Evolutionary conservation across 495 filamentous ascomycete genomes (phyloP), one percentile per base, ranked within the genome.

Genomic region (Aspergillus bertholletiae): DNA sequence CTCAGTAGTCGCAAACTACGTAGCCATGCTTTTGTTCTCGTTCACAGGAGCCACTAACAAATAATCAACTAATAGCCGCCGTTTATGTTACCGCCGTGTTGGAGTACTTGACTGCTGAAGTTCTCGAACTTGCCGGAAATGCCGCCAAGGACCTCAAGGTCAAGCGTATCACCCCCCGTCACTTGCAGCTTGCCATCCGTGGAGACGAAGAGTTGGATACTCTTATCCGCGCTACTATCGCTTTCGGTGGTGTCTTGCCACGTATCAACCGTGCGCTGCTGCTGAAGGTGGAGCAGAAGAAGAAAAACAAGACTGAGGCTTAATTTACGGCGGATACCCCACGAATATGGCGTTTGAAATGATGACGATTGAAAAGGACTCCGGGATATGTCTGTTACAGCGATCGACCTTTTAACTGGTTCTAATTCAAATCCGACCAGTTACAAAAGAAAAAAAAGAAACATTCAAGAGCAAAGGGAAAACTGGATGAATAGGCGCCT

Each of bases 271-370:
- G 94, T 59, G 94, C 94, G 21, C 80, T 98, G 56, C 80, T 98
- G 58, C 82, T 97, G 66, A 98, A 98, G 87, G 95, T 97, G 49
- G 95, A 97, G 76, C 91, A 97, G 76, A 97, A 97, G 89, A 98
- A 98, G 90, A 95, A 93, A 80, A 83, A 74, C 71, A 90, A 89
- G 83, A 77, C 79, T 24, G 76, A 76, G 41, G 61, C 70, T 58
- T 77, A 73, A 46, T 27, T 48, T 50, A 57, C 49, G 45, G 58
- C 49, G 56, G 51, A 64, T 62, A 64, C 57, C 59, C 59, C 54
- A 60, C 59, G 57, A 61, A 60, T 59, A 67, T 56, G 59, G 64
- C 58, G 56, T 69, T 66, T 63, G 32, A 61, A 57, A 51, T 57
- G 58, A 66, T 62, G 59, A 63, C 35, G 55, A 54, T 34, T 49